Base-by-base conservation (phyloP, 169 alveolate species). In the Plasmodium chabaudi region DNA sequence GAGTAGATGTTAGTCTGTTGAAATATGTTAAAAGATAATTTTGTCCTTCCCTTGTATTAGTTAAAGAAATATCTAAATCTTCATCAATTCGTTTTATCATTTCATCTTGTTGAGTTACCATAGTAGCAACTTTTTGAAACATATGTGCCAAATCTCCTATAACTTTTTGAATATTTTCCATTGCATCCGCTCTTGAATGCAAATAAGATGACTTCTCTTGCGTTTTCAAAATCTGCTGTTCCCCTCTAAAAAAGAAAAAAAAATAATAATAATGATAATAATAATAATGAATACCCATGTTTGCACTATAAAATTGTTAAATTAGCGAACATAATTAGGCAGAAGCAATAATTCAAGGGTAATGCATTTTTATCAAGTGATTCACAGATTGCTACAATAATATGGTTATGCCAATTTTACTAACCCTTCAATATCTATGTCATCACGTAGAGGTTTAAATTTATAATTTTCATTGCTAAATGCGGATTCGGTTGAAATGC, bases 61-160 rank as follows among this genome's bases (percentile, higher is more conserved):
- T 57, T 23, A 93, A 79, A 5, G 96, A 93, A 25, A 67, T 63
- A 34, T 88, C 96, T 15, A 94, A 88, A 72, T 93, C 96, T 21
- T 87, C 92, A 56, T 93, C 96, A 39, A 93, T 93, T 60, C 96
- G 89, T 72, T 89, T 87, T 23, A 93, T 93, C 96, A 93, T 93
- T 53, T 91, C 94, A 61, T 93, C 96, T 92, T 93, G 96, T 61
- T 93, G 95, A 10, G 94, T 71, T 13, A 93, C 96, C 87, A 90
- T 64, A 46, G 94, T 84, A 3, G 96, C 92, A 53, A 93, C 94
- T 64, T 88, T 86, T 25, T 93, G 94, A 87, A 93, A 93, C 72
- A 93, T 93, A 72, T 93, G 96, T 19, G 95, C 86, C 9, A 93
- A 87, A 60, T 93, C 96, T 23, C 96, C 93, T 56, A 93, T 93